A percentile compares a stretch with the other conserved stretches of the same genome.
These are phyloP conservation scores for Lentinula sp. DNA, from an alignment of 768 basidiomycete species.

Conservation along the genomic window DNA sequence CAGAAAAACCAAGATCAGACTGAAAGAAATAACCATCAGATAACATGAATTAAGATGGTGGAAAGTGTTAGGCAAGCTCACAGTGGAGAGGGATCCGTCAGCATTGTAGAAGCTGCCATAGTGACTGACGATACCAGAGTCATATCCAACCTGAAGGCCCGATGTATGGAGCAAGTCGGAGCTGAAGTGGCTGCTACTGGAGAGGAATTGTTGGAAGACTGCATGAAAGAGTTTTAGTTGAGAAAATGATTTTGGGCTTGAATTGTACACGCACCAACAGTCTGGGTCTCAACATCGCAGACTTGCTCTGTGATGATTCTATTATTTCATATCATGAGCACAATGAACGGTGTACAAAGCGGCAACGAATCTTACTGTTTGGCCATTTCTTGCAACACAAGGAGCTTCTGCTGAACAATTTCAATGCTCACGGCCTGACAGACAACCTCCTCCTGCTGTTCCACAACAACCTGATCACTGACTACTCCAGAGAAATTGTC, in stretches of 20 bases:
- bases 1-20: slow-evolving; percentile 10
- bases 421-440: slow-evolving; percentile 14
- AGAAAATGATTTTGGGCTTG: neutral
- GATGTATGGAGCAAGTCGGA: slow-evolving; percentile 15
- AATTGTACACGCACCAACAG: slow-evolving; percentile 13
- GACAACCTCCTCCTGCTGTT: slow-evolving; percentile 14
- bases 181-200: slow-evolving; percentile 13
- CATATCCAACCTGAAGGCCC: slow-evolving; percentile 15
- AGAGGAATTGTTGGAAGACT: neutral
- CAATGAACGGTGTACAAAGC: neutral
- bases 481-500: slow-evolving; percentile 13
- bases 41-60: neutral
- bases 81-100: slow-evolving; percentile 13
- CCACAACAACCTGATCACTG: slow-evolving; percentile 14
- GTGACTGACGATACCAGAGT: slow-evolving; percentile 11
- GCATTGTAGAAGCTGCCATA: slow-evolving; percentile 9
- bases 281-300: slow-evolving; percentile 25
- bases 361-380: slow-evolving; percentile 14
- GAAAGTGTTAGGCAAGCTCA: neutral
- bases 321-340: neutral
- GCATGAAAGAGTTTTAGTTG: neutral
- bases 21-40: neutral
- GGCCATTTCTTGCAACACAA: slow-evolving; percentile 20
- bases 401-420: slow-evolving; percentile 22
- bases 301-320: slow-evolving; percentile 22